Conservation (phyloP, 2,329 filamentous ascomycete genomes). For the Huntiella moniliformis region DNA sequence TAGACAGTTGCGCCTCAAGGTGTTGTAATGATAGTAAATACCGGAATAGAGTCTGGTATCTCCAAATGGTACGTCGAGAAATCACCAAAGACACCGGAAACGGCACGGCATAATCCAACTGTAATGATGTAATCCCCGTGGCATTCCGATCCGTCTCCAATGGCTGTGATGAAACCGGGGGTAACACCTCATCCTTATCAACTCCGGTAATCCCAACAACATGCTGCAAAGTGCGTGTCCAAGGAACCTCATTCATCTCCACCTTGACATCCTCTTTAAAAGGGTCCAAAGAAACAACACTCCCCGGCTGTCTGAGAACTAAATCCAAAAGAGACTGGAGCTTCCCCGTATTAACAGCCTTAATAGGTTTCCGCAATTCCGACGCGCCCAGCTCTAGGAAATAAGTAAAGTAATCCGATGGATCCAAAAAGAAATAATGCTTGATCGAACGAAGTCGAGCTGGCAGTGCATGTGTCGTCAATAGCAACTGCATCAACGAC, state of each 20-base stretch:
- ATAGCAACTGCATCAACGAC: slow-evolving; percentile 71
- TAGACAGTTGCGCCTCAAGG: slow-evolving; percentile 69
- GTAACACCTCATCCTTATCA: slow-evolving; percentile 70
- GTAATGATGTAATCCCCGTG: slow-evolving; percentile 75
- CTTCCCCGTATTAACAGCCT: slow-evolving; percentile 77
- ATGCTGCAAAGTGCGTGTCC: slow-evolving; percentile 86
- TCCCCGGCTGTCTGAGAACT: slow-evolving; percentile 88
- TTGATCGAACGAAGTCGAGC: slow-evolving; percentile 78
- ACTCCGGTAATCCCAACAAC: slow-evolving; percentile 94
- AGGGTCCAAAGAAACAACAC: slow-evolving; percentile 78
- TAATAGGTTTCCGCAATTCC: slow-evolving; percentile 77
- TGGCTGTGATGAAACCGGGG: slow-evolving; percentile 47
- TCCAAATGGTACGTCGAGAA: slow-evolving; percentile 86
- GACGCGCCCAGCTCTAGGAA: slow-evolving; percentile 84
- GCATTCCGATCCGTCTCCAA: slow-evolving; percentile 75
- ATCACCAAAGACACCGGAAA: slow-evolving; percentile 93
- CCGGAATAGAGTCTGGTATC: slow-evolving; percentile 89
- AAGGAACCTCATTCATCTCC: slow-evolving; percentile 83
- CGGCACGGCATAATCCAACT: slow-evolving; percentile 84
- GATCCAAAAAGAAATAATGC: slow-evolving; percentile 97
- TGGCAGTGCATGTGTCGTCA: slow-evolving; percentile 83
- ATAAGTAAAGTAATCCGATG: slow-evolving; percentile 95
- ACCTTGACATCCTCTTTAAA: slow-evolving; percentile 99
- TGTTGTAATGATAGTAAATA: slow-evolving; percentile 81
- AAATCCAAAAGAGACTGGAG: slow-evolving; percentile 90